A percentile compares a stretch with the other conserved stretches of the same genome.
phyloP scores from a whole-genome alignment of 2,329 filamentous ascomycete genomes.

The Colletotrichum brevisporum region DNA sequence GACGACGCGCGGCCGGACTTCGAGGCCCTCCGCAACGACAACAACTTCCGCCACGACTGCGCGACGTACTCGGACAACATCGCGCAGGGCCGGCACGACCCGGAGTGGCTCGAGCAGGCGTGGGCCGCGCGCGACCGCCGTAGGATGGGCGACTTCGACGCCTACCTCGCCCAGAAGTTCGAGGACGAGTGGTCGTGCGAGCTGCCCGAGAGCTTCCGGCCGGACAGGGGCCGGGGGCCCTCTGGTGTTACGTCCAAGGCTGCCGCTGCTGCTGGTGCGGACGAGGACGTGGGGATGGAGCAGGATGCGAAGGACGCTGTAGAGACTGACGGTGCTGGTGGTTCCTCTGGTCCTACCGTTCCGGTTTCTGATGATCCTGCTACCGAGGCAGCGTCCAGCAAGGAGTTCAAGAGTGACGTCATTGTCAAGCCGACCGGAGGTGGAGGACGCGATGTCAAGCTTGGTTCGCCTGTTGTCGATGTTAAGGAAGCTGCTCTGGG shows the following conservation, averaged over 20 bases:
- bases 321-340: background rate
- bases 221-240: constrained; percentile 20
- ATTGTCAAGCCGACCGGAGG: no score
- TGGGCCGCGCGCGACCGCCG: constrained; percentile 66
- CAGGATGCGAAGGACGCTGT: background rate
- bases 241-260: no score
- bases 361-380: background rate
- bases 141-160: constrained; percentile 64
- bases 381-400: background rate
- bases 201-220: constrained; percentile 53
- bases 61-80: constrained; percentile 63
- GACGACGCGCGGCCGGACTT: constrained; percentile 57
- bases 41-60: constrained; percentile 65
- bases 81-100: constrained; percentile 63
- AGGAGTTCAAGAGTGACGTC: no score
- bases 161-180: constrained; percentile 60
- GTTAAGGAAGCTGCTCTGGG: no score
- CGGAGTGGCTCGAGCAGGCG: constrained; percentile 66
- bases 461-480: no score
- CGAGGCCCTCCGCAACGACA: constrained; percentile 59
- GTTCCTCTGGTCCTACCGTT: background rate
- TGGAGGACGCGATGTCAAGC: no score
- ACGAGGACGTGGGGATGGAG: background rate
- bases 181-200: constrained; percentile 62
- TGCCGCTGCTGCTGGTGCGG: background rate